Percentiles rank a stretch among this genome's conserved stretches.
Evolutionary conservation across 2,329 filamentous ascomycete genomes (phyloP).

Genomic region (Raffaelea deltoideospora): DNA sequence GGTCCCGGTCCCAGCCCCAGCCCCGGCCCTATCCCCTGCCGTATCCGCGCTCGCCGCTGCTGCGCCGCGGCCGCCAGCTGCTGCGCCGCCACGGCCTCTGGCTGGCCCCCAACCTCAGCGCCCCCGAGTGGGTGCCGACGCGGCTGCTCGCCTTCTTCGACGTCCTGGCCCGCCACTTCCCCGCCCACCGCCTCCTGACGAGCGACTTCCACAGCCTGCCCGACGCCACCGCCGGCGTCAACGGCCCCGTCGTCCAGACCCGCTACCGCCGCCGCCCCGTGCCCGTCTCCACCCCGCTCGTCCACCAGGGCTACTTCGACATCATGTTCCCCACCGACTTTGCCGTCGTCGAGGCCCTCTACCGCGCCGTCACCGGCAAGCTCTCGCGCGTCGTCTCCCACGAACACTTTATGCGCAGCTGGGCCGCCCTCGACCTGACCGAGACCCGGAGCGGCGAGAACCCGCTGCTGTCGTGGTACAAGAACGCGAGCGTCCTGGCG

Average conservation of each 20-base stretch:
- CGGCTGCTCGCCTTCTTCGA: constrained; percentile 95
- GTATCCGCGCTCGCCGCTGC: constrained; percentile 47
- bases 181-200: constrained; percentile 72
- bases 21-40: too few relatives aligned
- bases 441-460: constrained; percentile 85
- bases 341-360: constrained; percentile 75
- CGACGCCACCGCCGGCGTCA: constrained; percentile 68
- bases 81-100: constrained; percentile 51
- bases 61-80: constrained; percentile 39
- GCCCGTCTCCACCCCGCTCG: constrained; percentile 77
- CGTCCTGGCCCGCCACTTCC: constrained; percentile 75
- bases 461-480: constrained; percentile 81
- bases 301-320: constrained; percentile 97
- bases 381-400: constrained; percentile 74
- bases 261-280: constrained; percentile 77
- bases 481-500: constrained; percentile 84
- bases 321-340: constrained; percentile 98
- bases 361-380: constrained; percentile 84
- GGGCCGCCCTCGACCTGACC: constrained; percentile 85
- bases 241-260: constrained; percentile 93
- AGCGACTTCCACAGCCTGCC: constrained; percentile 84
- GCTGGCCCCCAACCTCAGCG: constrained; percentile 52
- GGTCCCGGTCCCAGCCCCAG: too few relatives aligned
- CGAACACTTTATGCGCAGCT: constrained; percentile 77
- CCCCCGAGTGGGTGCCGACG: constrained; percentile 87